Evolutionary conservation across 2,329 filamentous ascomycete species (phyloP), one percentile per base, ranked within the genome.

Genomic region (Sclerotiophoma versabilis): DNA sequence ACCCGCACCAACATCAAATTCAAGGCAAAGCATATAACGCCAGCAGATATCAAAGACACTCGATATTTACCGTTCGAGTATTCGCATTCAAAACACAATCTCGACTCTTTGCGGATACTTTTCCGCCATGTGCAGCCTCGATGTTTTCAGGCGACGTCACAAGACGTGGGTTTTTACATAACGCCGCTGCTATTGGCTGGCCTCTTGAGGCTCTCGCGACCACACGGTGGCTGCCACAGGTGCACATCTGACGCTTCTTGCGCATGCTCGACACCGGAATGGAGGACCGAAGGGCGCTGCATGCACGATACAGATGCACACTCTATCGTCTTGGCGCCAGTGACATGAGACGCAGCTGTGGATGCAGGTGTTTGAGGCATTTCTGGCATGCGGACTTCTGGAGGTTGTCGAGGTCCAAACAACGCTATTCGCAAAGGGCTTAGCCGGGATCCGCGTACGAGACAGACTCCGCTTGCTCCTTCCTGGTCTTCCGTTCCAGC

Each of bases 351-450:
- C 47, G 46, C 36, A 32, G 36, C 36, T 37, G 46, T 29, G 4
- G 23, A 32, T n/a, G 49, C 49, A 46, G 32, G 30, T 37, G 47
- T 56, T 52, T 63, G 60, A 60, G 60, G 55, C 60, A 63, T 63
- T 63, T 63, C 52, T 47, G 39, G 47, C 23, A 12, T 37, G 37
- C 36, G 29, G 30, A 32, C 22, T 6, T n/a, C 30, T 54, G n/a
- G 12, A 32, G 26, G 39, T 44, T 29, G 25, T 44, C 39, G 26
- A 45, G 10, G 30, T 47, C 33, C 34, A 43, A 49, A 42, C 42
- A 32, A 22, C 47, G 52, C 52, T 50, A 55, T 19, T 23, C 30
- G 17, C 34, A 55, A 55, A 34, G 45, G 51, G 51, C 17, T 54
- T 54, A 54, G 51, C 51, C 45, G 29, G 20, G 32, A 39, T 54